Evolutionary conservation across 345 rosid genomes (phyloP), one percentile per base, ranked within the genome.

Genomic region (Garcia nutans): DNA sequence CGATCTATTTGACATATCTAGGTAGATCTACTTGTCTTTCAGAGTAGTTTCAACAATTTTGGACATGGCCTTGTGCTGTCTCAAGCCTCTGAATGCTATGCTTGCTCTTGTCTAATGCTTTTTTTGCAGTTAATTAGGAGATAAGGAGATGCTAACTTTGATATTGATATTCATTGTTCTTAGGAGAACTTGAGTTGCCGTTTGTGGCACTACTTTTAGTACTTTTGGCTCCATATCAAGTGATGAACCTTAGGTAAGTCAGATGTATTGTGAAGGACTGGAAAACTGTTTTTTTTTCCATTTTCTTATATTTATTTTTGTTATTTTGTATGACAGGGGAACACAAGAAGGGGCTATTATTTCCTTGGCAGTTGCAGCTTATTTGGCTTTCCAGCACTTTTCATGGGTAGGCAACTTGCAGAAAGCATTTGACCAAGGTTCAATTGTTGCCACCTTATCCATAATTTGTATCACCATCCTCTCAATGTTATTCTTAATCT

Each of bases 131-230:
- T 41, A 26, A 55, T 9, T 12, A 12, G 13, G 13, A 50, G 45
- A 55, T 33, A n/a, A 62, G 9, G 71, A 65, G 37, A 55, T 73
- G 20, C n/a, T 10, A 24, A 24, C 54, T 45, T 44, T 15, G 16
- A 28, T 65, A 3, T 77, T 70, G 49, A 24, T 65, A 28, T 68
- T 52, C 62, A 54, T 77, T 67, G 45, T 73, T 72, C 42, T 16
- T 84, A 93, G 97, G 94, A 78, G 96, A 95, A 85, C 96, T 93
- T 60, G 99, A 95, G 82, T 81, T 95, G 86, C 98, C 97, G 20
- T 87, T 91, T 57, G 69, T 87, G 71, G 89, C 96, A 55, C 72
- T 93, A 31, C 89, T 95, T 76, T 77, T 91, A 85, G 90, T 88
- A 76, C 87, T 91, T 64, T 87, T 90, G 77, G 85, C 96, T 66